Evolutionary conservation across 1,139 yeast species (phyloP).

Genomic region (Hyphopichia buzzinii): DNA sequence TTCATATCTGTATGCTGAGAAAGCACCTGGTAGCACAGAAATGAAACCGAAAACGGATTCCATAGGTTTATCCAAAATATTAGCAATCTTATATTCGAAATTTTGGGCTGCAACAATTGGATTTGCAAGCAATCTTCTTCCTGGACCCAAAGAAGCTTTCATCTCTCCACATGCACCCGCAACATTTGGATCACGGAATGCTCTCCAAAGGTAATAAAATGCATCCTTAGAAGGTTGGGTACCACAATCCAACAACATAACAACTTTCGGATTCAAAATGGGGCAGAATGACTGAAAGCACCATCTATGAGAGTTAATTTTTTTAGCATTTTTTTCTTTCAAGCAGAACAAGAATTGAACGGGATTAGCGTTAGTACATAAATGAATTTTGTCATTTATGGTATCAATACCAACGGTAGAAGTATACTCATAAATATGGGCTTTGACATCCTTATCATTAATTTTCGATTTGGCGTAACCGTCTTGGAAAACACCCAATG

Average conservation of each 20-base stretch:
- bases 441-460: constrained; percentile 64
- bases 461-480: constrained; percentile 80
- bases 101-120: constrained; percentile 85
- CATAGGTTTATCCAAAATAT: constrained; percentile 79
- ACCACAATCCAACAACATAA: constrained; percentile 76
- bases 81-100: constrained; percentile 80
- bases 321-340: constrained; percentile 71
- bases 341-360: constrained; percentile 74
- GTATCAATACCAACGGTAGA: constrained; percentile 71
- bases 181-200: constrained; percentile 70
- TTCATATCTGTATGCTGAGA: constrained; percentile 75
- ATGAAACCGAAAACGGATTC: constrained; percentile 82
- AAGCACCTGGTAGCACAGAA: constrained; percentile 82
- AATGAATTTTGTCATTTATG: constrained; percentile 53
- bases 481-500: constrained; percentile 76
- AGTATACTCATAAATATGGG: constrained; percentile 79
- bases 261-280: constrained; percentile 64
- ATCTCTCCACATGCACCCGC: constrained; percentile 92
- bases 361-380: constrained; percentile 62
- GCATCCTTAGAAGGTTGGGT: constrained; percentile 73
- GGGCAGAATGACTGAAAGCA: constrained; percentile 80
- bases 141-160: constrained; percentile 63
- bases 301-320: constrained; percentile 85
- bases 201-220: constrained; percentile 73
- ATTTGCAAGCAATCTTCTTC: constrained; percentile 53